Evolutionary conservation across 306 rosid genomes (phyloP).

Genomic region (Castanospermum australe): DNA sequence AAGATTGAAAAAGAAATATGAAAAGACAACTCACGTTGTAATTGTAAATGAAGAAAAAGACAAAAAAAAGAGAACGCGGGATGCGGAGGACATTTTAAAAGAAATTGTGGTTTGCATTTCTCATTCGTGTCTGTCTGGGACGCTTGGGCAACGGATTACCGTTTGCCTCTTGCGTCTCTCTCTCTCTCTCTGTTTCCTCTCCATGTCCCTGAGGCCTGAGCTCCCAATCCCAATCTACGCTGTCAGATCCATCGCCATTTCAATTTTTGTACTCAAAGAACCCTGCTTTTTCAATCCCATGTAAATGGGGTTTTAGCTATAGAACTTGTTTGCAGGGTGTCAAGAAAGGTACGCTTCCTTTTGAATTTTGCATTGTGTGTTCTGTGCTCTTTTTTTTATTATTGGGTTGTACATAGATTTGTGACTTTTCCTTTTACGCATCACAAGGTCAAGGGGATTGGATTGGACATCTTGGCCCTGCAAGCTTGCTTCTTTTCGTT

Average conservation of each 20-base stretch:
- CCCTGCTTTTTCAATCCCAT: background rate
- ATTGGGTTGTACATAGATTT: too few species aligned
- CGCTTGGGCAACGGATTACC: conserved; percentile 43
- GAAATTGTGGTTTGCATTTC: conserved; percentile 13
- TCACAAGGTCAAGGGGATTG: conserved; percentile 9
- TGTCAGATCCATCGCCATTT: background rate
- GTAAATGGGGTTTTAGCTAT: conserved; percentile 24
- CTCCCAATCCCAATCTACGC: background rate
- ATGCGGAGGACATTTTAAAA: conserved; percentile 19
- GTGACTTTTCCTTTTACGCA: background rate
- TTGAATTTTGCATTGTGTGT: background rate
- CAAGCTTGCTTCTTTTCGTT: conserved; percentile 13
- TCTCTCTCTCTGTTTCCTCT: background rate
- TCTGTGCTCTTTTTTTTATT: background rate
- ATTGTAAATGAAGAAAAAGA: background rate
- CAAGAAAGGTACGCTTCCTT: conserved; percentile 23
- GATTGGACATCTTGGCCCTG: conserved; percentile 44
- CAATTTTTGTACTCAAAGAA: background rate
- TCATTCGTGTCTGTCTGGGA: background rate
- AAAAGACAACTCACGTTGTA: background rate
- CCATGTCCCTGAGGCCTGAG: background rate
- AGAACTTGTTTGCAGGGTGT: conserved; percentile 39
- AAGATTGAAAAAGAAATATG: background rate
- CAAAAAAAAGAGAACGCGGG: conserved; percentile 19
- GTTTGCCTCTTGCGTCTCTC: conserved; percentile 41